phyloP scores from a whole-genome alignment of 2,329 filamentous ascomycete genomes.

The Botrytis sinoallii region DNA sequence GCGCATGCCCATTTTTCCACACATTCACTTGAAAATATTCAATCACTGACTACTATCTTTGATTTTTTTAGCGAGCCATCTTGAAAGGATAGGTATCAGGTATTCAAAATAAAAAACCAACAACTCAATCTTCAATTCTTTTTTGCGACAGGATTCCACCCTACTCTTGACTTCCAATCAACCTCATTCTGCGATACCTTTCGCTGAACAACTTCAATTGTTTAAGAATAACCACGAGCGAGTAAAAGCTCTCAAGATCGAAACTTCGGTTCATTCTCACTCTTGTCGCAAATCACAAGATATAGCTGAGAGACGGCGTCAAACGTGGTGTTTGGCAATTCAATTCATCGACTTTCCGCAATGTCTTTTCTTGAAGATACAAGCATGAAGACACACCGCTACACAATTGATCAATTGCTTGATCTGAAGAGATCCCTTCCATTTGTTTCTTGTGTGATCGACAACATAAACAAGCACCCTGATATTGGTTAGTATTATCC shows the following conservation, averaged over 20 bases:
- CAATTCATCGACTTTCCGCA: not conserved
- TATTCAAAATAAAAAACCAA: not conserved
- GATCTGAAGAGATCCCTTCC: conserved; percentile 30
- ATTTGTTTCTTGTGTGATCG: conserved; percentile 27
- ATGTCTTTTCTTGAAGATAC: conserved; percentile 17
- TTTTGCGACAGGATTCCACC: too few species aligned
- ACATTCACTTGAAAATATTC: not conserved
- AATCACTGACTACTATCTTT: not conserved
- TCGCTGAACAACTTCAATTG: not conserved
- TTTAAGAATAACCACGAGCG: not conserved
- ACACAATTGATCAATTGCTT: conserved; percentile 33
- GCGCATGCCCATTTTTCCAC: not conserved
- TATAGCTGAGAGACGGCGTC: not conserved
- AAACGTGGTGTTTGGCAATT: not conserved
- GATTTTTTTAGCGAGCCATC: not conserved
- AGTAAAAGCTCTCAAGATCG: not conserved
- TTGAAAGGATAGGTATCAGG: not conserved
- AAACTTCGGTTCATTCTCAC: not conserved
- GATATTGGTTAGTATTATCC: conserved; percentile 32
- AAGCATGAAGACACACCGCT: conserved; percentile 23
- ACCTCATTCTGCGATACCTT: not conserved
- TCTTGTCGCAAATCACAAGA: not conserved
- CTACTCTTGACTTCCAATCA: not conserved
- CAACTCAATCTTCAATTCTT: not conserved
- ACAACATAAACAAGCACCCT: conserved; percentile 32